These are phyloP conservation scores for Myotisia sp. DNA, from an alignment of 2,329 filamentous ascomycete species.

Conservation along the genomic window DNA sequence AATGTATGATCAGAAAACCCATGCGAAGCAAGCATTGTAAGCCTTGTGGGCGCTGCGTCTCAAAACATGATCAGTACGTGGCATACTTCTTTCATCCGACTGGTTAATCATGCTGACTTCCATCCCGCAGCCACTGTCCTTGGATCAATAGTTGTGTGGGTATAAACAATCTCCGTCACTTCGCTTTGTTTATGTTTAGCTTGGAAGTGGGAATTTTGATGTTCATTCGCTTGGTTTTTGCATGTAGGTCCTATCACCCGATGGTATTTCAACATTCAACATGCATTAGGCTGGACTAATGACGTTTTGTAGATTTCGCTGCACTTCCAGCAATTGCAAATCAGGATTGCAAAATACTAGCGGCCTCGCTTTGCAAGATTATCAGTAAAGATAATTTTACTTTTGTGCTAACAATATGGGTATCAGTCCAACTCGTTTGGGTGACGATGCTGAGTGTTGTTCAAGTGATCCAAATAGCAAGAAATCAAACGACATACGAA, in stretches of 20 bases:
- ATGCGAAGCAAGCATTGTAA: slow-evolving; percentile 92
- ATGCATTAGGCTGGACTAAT: slow-evolving; percentile 20
- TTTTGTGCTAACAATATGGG: slow-evolving; percentile 66
- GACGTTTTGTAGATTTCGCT: slow-evolving; percentile 44
- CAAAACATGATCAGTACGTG: slow-evolving; percentile 92
- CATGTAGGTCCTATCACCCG: slow-evolving; percentile 42
- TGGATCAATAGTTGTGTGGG: slow-evolving; percentile 97
- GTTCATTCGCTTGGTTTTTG: slow-evolving; percentile 57
- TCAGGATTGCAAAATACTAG: slow-evolving; percentile 56
- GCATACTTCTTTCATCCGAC: too few relatives aligned
- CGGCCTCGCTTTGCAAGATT: slow-evolving; percentile 58
- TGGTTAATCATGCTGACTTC: slow-evolving; percentile 1
- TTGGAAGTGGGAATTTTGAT: slow-evolving; percentile 61
- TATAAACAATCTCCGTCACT: slow-evolving; percentile 90
- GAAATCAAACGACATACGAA: slow-evolving; percentile 90
- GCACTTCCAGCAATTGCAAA: slow-evolving; percentile 38
- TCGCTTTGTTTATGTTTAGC: slow-evolving; percentile 74
- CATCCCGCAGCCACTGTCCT: slow-evolving; percentile 72
- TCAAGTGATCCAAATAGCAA: slow-evolving; percentile 80
- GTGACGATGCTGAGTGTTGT: slow-evolving; percentile 94
- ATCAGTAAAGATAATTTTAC: slow-evolving; percentile 75
- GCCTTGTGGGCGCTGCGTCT: slow-evolving; percentile 79
- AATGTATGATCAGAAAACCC: slow-evolving; percentile 87
- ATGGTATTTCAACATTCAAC: slow-evolving; percentile 4
- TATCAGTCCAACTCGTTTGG: slow-evolving; percentile 75